Evolutionary conservation across 208 protist species (phyloP).

Genomic region (Crithidia fasciculata): DNA sequence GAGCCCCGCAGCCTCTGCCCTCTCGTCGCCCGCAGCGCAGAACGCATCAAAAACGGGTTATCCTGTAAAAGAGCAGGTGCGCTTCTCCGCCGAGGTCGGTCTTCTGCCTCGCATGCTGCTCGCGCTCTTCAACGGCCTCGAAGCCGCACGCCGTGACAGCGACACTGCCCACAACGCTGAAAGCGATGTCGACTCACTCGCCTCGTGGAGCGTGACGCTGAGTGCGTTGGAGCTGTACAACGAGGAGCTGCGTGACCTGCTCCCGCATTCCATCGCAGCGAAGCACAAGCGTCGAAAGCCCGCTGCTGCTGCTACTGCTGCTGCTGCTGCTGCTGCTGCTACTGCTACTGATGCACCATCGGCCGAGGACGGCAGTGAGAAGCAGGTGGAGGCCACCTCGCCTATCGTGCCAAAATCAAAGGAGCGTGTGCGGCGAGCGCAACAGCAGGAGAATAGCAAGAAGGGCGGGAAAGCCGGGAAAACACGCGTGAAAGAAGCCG

Average conservation of each 20-base stretch:
- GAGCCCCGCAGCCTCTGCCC: not conserved
- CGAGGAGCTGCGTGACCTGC: constrained; percentile 75
- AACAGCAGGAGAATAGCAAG: not conserved
- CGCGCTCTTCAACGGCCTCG: constrained; percentile 38
- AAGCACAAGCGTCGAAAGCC: not conserved
- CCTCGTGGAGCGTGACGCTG: constrained; percentile 41
- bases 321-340: too few species aligned
- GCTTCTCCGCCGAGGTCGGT: constrained; percentile 27
- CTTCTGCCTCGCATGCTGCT: constrained; percentile 58
- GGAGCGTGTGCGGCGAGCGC: not conserved
- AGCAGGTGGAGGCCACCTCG: not conserved
- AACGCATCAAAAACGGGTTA: too few species aligned
- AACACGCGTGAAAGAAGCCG: not conserved
- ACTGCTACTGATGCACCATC: too few species aligned
- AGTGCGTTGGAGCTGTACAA: constrained; percentile 84
- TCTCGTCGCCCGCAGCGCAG: not conserved
- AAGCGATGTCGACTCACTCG: not conserved
- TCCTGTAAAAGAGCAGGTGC: not conserved
- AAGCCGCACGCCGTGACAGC: constrained; percentile 23
- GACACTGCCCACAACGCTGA: not conserved
- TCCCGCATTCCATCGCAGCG: constrained; percentile 24
- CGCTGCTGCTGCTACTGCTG: too few species aligned
- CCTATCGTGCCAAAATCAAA: not conserved
- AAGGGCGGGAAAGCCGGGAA: not conserved
- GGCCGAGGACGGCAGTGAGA: not conserved